Evolutionary conservation across 345 rosid species (phyloP).

Genomic region (Linum trigynum): DNA sequence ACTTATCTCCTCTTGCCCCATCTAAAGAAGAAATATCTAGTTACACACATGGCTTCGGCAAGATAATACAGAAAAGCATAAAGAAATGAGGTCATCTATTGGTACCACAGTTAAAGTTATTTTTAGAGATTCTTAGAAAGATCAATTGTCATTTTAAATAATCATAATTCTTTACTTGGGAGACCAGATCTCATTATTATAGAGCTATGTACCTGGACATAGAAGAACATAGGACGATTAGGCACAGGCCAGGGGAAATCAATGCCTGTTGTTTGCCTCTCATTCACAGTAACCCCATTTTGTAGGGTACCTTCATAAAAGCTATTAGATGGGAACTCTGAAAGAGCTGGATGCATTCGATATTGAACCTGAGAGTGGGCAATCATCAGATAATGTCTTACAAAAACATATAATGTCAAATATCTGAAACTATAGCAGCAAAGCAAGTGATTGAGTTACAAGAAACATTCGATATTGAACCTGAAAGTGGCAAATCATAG

Average conservation of each 20-base stretch:
- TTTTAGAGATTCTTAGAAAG: too few species aligned
- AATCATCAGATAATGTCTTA: background rate
- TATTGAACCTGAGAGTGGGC: constrained; percentile 67
- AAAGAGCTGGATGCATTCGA: constrained; percentile 96
- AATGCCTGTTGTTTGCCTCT: constrained; percentile 90
- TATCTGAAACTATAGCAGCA: background rate
- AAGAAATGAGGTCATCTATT: constrained; percentile 3
- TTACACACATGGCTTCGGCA: constrained; percentile 12
- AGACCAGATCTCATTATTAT: background rate
- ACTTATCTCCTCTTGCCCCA: constrained; percentile 99
- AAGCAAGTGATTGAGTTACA: background rate
- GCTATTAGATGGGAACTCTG: constrained; percentile 96
- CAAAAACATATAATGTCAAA: constrained; percentile 13
- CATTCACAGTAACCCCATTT: constrained; percentile 96
- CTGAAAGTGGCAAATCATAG: background rate
- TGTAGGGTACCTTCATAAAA: constrained; percentile 99
- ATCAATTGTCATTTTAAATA: too few species aligned
- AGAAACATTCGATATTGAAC: background rate
- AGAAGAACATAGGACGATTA: constrained; percentile 95
- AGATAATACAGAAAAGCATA: background rate
- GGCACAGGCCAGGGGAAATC: constrained; percentile 99
- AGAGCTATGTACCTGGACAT: constrained; percentile 64
- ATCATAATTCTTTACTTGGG: background rate
- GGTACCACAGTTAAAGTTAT: background rate
- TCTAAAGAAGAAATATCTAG: constrained; percentile 35